A percentile compares a stretch with the other conserved stretches of the same genome.
Conservation (phyloP, 23 red algal genomes). For the Gracilariopsis chorda region DNA sequence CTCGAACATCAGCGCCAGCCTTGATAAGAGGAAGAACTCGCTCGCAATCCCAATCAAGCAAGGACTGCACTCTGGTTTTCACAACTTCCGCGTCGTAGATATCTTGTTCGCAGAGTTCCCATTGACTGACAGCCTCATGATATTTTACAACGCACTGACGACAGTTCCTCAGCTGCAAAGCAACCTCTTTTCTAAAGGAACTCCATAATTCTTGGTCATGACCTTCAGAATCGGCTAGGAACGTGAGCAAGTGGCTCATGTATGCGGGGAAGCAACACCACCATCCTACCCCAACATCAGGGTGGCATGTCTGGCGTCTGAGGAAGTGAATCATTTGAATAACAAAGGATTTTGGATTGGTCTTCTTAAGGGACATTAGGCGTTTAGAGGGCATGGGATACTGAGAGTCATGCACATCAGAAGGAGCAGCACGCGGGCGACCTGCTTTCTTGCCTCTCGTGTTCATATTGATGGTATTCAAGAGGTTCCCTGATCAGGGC, state of each 20-base stretch:
- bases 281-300: slow-evolving; percentile 25
- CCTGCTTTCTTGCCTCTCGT: background rate
- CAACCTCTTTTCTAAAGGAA: background rate
- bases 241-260: slow-evolving; percentile 36
- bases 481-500: too few species aligned
- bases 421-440: background rate
- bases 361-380: background rate
- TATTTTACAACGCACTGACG: slow-evolving; percentile 22
- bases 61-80: background rate
- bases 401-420: background rate
- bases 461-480: too few species aligned
- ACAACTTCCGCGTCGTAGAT: background rate
- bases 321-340: background rate
- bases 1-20: background rate
- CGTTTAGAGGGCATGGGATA: background rate
- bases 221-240: slow-evolving; percentile 1
- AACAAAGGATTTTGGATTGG: background rate
- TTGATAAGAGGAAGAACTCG: background rate
- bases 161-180: slow-evolving; percentile 29
- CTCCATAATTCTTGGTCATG: background rate
- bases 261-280: slow-evolving; percentile 23
- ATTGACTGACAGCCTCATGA: slow-evolving; percentile 14
- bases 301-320: background rate
- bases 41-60: slow-evolving; percentile 50
- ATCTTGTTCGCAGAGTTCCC: background rate